Evolutionary conservation across 2,329 filamentous ascomycete species (phyloP).

Genomic region (Curvularia hawaiiensis): DNA sequence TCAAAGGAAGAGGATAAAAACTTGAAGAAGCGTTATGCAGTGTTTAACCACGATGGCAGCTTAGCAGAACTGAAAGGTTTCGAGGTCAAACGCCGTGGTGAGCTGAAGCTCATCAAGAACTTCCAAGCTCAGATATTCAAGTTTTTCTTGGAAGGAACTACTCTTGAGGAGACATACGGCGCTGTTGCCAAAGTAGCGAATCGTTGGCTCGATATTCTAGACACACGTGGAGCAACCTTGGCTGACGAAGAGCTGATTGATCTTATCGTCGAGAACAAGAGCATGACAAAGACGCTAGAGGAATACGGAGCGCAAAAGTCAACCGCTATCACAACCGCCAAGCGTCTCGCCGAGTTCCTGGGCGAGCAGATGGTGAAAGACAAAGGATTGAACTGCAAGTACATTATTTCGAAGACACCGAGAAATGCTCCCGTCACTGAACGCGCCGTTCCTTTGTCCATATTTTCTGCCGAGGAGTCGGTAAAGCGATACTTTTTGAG

Average conservation of each 20-base stretch:
- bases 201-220: conserved; percentile 92
- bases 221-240: conserved; percentile 84
- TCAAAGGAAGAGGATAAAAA: conserved; percentile 99
- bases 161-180: conserved; percentile 84
- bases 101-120: conserved; percentile 99
- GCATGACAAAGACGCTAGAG: conserved; percentile 94
- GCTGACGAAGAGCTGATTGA: conserved; percentile 98
- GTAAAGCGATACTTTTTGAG: conserved; percentile 88
- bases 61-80: conserved; percentile 96
- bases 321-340: conserved; percentile 98
- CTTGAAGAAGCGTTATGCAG: conserved; percentile 97
- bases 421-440: conserved; percentile 93
- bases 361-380: conserved; percentile 99
- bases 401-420: conserved; percentile 91
- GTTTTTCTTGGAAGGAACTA: conserved; percentile 93
- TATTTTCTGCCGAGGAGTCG: conserved; percentile 90
- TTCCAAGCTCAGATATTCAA: conserved; percentile 99
- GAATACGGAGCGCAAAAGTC: conserved; percentile 97
- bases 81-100: conserved; percentile 95
- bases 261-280: conserved; percentile 99
- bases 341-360: conserved; percentile 90
- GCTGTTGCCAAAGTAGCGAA: conserved; percentile 95
- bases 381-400: conserved; percentile 99
- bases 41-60: conserved; percentile 97
- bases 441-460: conserved; percentile 90